A percentile compares a stretch with the other conserved stretches of the same genome.
Conservation (phyloP, 2,329 filamentous ascomycete species). For the Fusarium xylarioides region DNA sequence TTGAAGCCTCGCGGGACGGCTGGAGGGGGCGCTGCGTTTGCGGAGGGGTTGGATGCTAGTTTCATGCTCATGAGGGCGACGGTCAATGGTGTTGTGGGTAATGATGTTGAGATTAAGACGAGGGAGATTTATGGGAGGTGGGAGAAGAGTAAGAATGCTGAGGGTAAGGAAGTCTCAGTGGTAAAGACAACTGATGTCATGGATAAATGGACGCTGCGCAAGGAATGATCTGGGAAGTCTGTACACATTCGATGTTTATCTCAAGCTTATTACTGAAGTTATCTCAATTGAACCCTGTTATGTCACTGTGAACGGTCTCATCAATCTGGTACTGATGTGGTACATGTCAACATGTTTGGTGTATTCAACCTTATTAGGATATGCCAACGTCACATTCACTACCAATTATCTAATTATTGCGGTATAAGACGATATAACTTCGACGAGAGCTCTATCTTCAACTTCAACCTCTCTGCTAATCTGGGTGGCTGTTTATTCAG, state of each 20-base stretch:
- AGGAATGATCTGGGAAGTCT: background rate
- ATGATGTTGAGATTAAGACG: background rate
- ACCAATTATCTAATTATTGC: too few species aligned
- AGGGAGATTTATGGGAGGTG: background rate
- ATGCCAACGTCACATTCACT: too few species aligned
- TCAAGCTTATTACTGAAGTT: rapidly evolving
- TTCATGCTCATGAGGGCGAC: background rate
- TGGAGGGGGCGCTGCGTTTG: background rate
- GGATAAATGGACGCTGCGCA: background rate
- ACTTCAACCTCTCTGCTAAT: background rate
- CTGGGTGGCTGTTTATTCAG: background rate
- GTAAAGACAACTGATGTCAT: rapidly evolving
- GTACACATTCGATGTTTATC: background rate
- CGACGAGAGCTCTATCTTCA: too few species aligned
- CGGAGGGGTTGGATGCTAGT: background rate
- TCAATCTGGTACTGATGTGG: too few species aligned
- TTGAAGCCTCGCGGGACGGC: background rate
- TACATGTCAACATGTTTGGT: too few species aligned
- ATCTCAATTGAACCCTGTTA: too few species aligned
- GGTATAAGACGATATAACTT: too few species aligned
- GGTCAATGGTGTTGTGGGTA: background rate
- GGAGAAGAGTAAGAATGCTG: background rate
- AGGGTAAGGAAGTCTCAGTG: background rate
- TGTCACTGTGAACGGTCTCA: too few species aligned
- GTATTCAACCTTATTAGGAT: too few species aligned